Evolutionary conservation across 73 alveolate species (phyloP).

Genomic region (Vitrella brassicaformis): DNA sequence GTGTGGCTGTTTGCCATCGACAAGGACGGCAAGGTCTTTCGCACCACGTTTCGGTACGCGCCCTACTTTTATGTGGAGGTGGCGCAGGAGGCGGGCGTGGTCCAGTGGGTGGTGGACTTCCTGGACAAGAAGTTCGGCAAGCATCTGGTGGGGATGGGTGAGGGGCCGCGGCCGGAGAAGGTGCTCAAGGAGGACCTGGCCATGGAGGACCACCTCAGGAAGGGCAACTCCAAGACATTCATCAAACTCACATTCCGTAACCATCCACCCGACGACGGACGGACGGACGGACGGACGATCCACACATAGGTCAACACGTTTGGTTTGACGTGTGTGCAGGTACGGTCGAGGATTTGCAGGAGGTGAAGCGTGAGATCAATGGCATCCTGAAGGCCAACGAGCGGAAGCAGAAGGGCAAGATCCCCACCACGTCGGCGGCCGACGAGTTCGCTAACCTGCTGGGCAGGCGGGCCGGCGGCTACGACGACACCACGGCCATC

Average conservation of each 20-base stretch:
- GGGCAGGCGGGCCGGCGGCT: not conserved
- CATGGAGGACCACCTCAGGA: not conserved
- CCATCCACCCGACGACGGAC: too few species aligned
- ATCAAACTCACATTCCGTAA: not conserved
- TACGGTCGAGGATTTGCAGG: not conserved
- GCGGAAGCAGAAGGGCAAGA: not conserved
- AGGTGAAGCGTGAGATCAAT: not conserved
- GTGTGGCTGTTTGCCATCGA: not conserved
- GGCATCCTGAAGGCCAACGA: not conserved
- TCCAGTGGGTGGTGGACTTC: not conserved
- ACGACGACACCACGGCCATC: too few species aligned
- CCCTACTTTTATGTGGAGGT: slow-evolving; percentile 75
- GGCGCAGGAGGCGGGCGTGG: slow-evolving; percentile 38
- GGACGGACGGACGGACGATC: too few species aligned
- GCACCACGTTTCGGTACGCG: slow-evolving; percentile 60
- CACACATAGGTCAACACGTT: too few species aligned
- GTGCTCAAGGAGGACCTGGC: not conserved
- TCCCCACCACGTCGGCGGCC: not conserved
- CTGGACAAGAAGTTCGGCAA: not conserved
- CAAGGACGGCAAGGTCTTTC: slow-evolving; percentile 48
- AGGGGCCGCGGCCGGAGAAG: too few species aligned
- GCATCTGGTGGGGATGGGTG: not conserved
- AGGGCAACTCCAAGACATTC: not conserved
- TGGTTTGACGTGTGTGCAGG: too few species aligned
- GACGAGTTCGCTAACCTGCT: not conserved